Evolutionary conservation across 306 rosid genomes (phyloP).

Genomic region (Medicago lupulina): DNA sequence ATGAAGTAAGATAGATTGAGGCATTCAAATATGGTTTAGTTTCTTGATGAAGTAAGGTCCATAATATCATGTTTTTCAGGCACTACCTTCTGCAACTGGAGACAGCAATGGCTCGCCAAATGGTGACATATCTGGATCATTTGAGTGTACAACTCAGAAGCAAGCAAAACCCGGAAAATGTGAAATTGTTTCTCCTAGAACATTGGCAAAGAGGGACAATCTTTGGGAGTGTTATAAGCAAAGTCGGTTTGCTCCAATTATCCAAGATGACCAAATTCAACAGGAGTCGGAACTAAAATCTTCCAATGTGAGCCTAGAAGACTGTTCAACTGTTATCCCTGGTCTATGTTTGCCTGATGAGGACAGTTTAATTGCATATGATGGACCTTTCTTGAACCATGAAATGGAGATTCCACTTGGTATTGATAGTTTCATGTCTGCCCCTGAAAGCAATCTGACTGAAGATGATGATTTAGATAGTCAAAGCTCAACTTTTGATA

Average conservation of each 20-base stretch:
- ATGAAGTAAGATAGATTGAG: conserved; percentile 22
- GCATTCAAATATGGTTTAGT: not conserved
- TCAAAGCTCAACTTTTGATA: conserved; percentile 44
- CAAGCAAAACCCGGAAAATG: conserved; percentile 30
- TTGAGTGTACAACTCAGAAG: not conserved
- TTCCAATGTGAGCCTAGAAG: conserved; percentile 35
- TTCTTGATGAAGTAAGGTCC: conserved; percentile 4
- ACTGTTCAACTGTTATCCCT: conserved; percentile 32
- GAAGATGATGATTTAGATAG: conserved; percentile 35
- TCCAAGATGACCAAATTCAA: conserved; percentile 34
- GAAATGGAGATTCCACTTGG: conserved; percentile 35
- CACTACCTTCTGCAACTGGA: conserved; percentile 37
- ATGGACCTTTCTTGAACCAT: conserved; percentile 43
- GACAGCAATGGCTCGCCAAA: conserved; percentile 28
- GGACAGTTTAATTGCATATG: conserved; percentile 62
- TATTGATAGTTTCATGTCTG: conserved; percentile 44
- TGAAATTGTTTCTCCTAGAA: not conserved
- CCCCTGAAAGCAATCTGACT: conserved; percentile 35
- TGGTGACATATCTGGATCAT: conserved; percentile 10
- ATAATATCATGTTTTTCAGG: conserved; percentile 48
- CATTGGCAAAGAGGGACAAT: not conserved
- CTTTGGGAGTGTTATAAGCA: not conserved
- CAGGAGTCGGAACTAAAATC: conserved; percentile 38
- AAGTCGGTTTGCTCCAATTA: not conserved
- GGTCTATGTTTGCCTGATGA: conserved; percentile 62